These are phyloP conservation scores for Chernovozyma sophiae-reginae DNA, from an alignment of 1,139 yeast species.

Conservation along the genomic window DNA sequence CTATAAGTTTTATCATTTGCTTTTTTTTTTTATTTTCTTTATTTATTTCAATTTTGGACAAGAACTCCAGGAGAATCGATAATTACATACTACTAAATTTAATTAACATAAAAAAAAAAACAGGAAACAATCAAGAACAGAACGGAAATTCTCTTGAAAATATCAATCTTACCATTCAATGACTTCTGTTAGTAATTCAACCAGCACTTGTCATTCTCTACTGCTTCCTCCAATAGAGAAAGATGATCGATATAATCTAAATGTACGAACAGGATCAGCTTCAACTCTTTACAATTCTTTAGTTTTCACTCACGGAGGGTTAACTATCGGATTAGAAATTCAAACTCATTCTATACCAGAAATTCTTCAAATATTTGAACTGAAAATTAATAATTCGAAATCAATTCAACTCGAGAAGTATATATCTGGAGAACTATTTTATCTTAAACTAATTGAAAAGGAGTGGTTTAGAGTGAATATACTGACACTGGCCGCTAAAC, in stretches of 20 bases:
- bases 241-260: constrained; percentile 47
- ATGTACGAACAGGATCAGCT: constrained; percentile 66
- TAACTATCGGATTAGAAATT: constrained; percentile 54
- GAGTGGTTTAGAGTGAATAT: constrained; percentile 46
- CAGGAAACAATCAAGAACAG: too few species aligned
- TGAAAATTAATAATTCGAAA: constrained; percentile 25
- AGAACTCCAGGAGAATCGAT: too few species aligned
- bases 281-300: constrained; percentile 54
- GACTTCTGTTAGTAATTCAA: constrained; percentile 14
- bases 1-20: too few species aligned
- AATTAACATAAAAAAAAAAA: too few species aligned
- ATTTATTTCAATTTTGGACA: too few species aligned
- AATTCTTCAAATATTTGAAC: constrained; percentile 22
- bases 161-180: neutral
- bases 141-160: too few species aligned
- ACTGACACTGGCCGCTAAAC: constrained; percentile 20
- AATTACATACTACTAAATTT: too few species aligned
- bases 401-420: constrained; percentile 35
- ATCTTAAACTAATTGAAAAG: constrained; percentile 53
- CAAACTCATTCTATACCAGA: constrained; percentile 30
- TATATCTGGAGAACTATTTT: constrained; percentile 54
- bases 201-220: constrained; percentile 46
- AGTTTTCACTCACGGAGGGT: constrained; percentile 64
- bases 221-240: constrained; percentile 43
- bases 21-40: too few species aligned